Conservation (phyloP, 352 stramenopile genomes). For the Phytophthora pseudosyringae region DNA sequence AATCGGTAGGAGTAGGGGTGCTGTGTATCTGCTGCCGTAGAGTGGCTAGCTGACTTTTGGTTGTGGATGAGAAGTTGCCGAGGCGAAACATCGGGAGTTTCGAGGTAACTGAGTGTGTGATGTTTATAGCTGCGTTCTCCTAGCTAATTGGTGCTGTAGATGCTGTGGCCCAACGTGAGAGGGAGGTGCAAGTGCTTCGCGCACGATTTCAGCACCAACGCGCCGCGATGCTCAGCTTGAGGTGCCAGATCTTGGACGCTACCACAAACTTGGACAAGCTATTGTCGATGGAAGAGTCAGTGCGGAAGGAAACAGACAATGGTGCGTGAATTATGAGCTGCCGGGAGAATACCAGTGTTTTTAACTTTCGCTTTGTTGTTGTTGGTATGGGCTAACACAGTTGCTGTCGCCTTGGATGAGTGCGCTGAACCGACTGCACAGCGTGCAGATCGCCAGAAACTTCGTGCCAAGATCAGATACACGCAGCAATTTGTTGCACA, state of each 20-base stretch:
- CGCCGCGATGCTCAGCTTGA: slow-evolving; percentile 40
- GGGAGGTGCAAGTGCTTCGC: slow-evolving; percentile 40
- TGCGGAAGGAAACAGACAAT: slow-evolving; percentile 25
- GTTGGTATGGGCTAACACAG: slow-evolving; percentile 15
- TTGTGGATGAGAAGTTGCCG: slow-evolving; percentile 35
- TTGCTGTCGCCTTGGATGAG: slow-evolving; percentile 24
- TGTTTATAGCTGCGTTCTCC: neutral
- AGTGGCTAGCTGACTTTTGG: neutral
- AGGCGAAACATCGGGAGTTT: slow-evolving; percentile 51
- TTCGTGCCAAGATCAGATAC: slow-evolving; percentile 51
- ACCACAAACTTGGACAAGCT: slow-evolving; percentile 32
- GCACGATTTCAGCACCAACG: slow-evolving; percentile 40
- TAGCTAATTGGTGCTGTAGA: slow-evolving; percentile 33
- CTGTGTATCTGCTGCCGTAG: neutral
- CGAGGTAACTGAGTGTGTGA: slow-evolving; percentile 28
- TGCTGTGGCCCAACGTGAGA: slow-evolving; percentile 39
- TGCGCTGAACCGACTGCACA: slow-evolving; percentile 28
- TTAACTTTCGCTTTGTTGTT: neutral
- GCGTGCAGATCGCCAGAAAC: slow-evolving; percentile 44
- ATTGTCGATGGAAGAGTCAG: slow-evolving; percentile 12
- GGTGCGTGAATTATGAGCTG: slow-evolving; percentile 16
- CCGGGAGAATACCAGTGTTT: neutral
- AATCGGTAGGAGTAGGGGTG: slow-evolving; percentile 31
- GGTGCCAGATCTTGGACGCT: slow-evolving; percentile 33
- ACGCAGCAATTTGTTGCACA: slow-evolving; percentile 53